These are phyloP conservation scores for Arthroderma sp. DNA, from an alignment of 2,329 filamentous ascomycete species.

Conservation along the genomic window DNA sequence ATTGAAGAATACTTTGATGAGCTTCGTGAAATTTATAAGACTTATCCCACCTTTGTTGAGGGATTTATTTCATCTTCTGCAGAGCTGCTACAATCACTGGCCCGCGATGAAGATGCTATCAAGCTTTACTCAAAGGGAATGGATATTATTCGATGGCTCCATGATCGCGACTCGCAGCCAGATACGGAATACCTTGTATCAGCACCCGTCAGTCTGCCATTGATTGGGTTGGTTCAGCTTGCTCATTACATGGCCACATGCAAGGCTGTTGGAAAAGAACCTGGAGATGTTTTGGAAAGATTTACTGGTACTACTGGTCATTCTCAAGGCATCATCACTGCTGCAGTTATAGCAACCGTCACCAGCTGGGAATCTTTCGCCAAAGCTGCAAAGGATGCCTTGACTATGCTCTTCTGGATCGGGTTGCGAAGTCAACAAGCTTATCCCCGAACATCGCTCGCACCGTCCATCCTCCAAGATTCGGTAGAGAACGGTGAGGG, in stretches of 20 bases:
- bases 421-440: constrained; percentile 93
- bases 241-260: constrained; percentile 93
- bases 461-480: constrained; percentile 80
- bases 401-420: constrained; percentile 97
- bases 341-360: constrained; percentile 78
- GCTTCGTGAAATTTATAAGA: constrained; percentile 77
- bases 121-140: constrained; percentile 97
- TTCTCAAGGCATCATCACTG: constrained; percentile 90
- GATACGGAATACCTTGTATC: constrained; percentile 91
- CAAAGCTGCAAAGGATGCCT: constrained; percentile 61
- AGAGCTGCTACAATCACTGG: constrained; percentile 72
- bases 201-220: constrained; percentile 83
- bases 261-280: constrained; percentile 77
- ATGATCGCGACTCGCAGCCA: constrained; percentile 75
- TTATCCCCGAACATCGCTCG: constrained; percentile 87
- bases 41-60: constrained; percentile 80
- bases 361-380: constrained; percentile 89
- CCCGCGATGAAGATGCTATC: constrained; percentile 70
- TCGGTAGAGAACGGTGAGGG: constrained; percentile 91
- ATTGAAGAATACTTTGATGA: constrained; percentile 99
- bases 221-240: constrained; percentile 92
- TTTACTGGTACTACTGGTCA: constrained; percentile 86
- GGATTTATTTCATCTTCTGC: constrained; percentile 72
- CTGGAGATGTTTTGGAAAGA: constrained; percentile 72
- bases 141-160: constrained; percentile 87